These are phyloP conservation scores for Leishmania major DNA, from an alignment of 208 protist species.

Conservation along the genomic window DNA sequence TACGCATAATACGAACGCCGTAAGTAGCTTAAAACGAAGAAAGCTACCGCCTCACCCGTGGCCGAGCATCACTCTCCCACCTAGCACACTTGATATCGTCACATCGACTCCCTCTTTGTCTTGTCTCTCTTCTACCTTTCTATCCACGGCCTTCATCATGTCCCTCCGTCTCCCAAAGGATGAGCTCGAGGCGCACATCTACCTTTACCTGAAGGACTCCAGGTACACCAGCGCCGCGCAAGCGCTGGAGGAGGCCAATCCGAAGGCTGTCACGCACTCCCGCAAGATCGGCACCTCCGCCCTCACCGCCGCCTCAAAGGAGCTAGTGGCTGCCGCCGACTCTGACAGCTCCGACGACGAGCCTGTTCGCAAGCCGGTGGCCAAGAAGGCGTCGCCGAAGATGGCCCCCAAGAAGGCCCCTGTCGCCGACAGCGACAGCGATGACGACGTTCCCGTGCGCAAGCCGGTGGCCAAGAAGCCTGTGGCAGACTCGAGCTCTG, in stretches of 20 bases:
- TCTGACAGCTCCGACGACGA: conserved; percentile 49
- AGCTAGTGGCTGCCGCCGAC: conserved; percentile 14
- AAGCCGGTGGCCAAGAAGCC: conserved; percentile 57
- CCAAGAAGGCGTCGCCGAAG: conserved; percentile 54
- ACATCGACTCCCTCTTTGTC: not conserved
- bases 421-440: conserved; percentile 38
- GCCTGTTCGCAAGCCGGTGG: conserved; percentile 49
- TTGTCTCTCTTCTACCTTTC: not conserved
- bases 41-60: not conserved
- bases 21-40: not conserved
- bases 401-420: conserved; percentile 47
- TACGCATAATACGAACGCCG: conserved; percentile 14
- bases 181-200: conserved; percentile 87
- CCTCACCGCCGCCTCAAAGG: conserved; percentile 53
- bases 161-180: conserved; percentile 73
- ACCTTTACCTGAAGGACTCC: conserved; percentile 76
- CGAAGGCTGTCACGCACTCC: conserved; percentile 44
- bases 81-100: not conserved
- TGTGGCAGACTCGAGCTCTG: conserved; percentile 28
- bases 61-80: not conserved
- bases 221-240: conserved; percentile 74
- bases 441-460: conserved; percentile 67
- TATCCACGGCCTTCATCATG: conserved; percentile 14
- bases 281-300: conserved; percentile 63
- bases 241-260: conserved; percentile 72